These are phyloP conservation scores for Ceratopteris richardii DNA, from an alignment of 75 land plant species.

Conservation along the genomic window DNA sequence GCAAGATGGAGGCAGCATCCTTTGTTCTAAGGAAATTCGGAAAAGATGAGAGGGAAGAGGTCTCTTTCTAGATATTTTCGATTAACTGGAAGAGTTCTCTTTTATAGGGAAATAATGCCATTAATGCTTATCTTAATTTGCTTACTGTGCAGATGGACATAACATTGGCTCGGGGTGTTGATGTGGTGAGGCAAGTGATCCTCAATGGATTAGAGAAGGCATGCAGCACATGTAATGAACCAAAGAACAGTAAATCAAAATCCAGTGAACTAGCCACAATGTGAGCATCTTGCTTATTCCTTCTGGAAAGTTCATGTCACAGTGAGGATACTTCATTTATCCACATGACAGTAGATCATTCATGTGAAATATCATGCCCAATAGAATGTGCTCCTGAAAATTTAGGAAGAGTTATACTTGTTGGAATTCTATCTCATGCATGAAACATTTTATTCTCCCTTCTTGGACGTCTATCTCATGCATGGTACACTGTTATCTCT, in stretches of 20 bases:
- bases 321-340: too few species aligned
- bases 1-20: constrained; percentile 70
- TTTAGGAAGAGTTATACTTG: too few species aligned
- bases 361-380: too few species aligned
- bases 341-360: too few species aligned
- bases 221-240: constrained; percentile 26
- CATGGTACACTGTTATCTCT: too few species aligned
- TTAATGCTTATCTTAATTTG: not conserved
- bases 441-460: too few species aligned
- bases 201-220: constrained; percentile 20
- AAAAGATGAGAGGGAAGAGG: constrained; percentile 72
- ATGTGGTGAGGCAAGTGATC: constrained; percentile 19
- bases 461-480: too few species aligned
- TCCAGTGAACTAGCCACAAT: not conserved
- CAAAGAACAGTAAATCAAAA: constrained; percentile 7
- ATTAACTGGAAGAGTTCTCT: not conserved
- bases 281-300: too few species aligned
- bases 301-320: too few species aligned
- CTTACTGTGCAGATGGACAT: constrained; percentile 23
- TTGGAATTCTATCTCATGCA: too few species aligned
- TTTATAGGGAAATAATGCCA: not conserved
- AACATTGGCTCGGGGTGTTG: constrained; percentile 18
- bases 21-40: constrained; percentile 81
- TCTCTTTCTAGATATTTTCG: constrained; percentile 11
- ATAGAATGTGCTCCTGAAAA: too few species aligned